These are phyloP conservation scores for Plenodomus lindquistii DNA, from an alignment of 2,329 filamentous ascomycete species.

Conservation along the genomic window DNA sequence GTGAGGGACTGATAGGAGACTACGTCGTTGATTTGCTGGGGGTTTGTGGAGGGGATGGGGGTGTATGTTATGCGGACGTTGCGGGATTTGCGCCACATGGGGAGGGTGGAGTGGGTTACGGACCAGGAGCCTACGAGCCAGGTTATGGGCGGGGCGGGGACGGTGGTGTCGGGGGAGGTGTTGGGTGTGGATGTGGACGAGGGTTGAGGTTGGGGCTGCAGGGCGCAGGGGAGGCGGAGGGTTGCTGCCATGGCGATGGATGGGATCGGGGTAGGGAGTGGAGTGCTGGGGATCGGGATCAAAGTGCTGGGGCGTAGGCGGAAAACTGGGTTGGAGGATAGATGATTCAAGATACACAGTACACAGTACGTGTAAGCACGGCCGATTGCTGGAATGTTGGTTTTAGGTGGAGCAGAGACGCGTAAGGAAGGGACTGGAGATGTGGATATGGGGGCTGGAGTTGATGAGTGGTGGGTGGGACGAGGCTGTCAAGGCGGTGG, in stretches of 20 bases:
- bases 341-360: no score
- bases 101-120: slow-evolving; percentile 45
- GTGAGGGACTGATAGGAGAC: slow-evolving; percentile 68
- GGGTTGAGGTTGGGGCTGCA: slow-evolving; percentile 17
- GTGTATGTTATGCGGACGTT: slow-evolving; percentile 82
- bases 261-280: neutral
- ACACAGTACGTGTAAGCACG: no score
- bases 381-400: neutral
- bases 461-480: neutral
- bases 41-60: slow-evolving; percentile 33
- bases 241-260: slow-evolving; percentile 15
- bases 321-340: no score
- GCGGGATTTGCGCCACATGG: slow-evolving; percentile 77
- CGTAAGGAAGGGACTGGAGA: neutral
- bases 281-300: neutral
- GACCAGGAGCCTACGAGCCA: slow-evolving; percentile 42
- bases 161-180: neutral
- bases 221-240: slow-evolving; percentile 34
- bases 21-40: slow-evolving; percentile 65
- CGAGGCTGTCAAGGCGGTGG: neutral
- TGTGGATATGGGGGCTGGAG: neutral
- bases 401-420: neutral
- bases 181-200: slow-evolving; percentile 7
- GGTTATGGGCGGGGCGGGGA: slow-evolving; percentile 25
- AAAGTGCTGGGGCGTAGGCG: neutral